Evolutionary conservation across 2,329 filamentous ascomycete species (phyloP).

Genomic region (Pseudohalonectria lignicola): DNA sequence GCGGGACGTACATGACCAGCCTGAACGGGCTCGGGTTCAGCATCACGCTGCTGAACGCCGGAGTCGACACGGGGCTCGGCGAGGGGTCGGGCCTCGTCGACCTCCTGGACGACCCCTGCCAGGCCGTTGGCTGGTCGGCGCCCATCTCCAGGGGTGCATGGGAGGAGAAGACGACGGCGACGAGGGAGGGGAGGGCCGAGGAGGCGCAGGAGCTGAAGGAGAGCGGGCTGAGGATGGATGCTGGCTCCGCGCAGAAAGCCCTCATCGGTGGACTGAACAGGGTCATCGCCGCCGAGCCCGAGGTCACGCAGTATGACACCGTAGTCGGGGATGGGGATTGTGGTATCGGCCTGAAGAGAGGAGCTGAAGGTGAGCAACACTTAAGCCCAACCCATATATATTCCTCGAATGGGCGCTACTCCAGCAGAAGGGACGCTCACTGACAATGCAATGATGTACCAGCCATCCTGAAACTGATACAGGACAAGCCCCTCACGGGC

Average conservation of each 20-base stretch:
- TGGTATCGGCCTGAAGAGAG: constrained; percentile 74
- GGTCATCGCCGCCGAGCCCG: constrained; percentile 56
- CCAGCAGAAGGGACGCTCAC: too few species aligned
- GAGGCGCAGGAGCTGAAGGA: constrained; percentile 21
- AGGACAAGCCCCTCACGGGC: constrained; percentile 29
- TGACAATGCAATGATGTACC: too few species aligned
- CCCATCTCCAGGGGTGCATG: constrained; percentile 53
- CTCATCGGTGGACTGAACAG: constrained; percentile 47
- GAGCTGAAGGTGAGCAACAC: constrained; percentile 55
- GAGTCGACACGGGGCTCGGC: constrained; percentile 39
- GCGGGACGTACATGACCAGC: constrained; percentile 69
- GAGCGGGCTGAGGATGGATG: constrained; percentile 43
- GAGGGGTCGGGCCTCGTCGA: constrained; percentile 53
- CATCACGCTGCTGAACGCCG: constrained; percentile 55
- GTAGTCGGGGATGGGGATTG: constrained; percentile 88
- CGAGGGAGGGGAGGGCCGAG: constrained; percentile 25
- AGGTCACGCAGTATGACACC: constrained; percentile 65
- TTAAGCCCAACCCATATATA: neutral
- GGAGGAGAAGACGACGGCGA: constrained; percentile 41
- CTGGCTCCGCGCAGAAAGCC: constrained; percentile 32
- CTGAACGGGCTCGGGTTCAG: constrained; percentile 69
- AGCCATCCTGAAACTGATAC: constrained; percentile 43
- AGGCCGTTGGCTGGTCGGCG: constrained; percentile 60
- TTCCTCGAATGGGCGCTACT: too few species aligned
- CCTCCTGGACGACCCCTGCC: constrained; percentile 57